Percentiles rank a stretch among this genome's conserved stretches.
Conservation (phyloP, 805 yeast genomes). For the Tanozyma kutaoensis region DNA sequence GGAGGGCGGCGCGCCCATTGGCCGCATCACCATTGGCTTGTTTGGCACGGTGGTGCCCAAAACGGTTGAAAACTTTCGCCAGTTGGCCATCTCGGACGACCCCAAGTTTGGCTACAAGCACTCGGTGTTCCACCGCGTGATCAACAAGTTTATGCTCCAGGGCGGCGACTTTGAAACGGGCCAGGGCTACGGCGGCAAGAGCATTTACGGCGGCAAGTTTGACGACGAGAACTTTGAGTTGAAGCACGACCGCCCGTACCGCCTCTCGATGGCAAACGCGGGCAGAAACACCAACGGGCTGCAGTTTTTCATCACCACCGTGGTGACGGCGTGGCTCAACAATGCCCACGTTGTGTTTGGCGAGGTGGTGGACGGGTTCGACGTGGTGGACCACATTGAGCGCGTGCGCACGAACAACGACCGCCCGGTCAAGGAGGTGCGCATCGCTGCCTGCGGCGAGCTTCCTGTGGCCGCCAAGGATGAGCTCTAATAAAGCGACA, state of each 20-base stretch:
- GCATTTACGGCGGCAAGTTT: slow-evolving; percentile 64
- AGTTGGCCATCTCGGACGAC: slow-evolving; percentile 57
- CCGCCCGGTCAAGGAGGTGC: slow-evolving; percentile 54
- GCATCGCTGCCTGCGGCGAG: slow-evolving; percentile 63
- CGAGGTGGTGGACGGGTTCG: slow-evolving; percentile 80
- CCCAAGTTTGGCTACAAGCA: slow-evolving; percentile 50
- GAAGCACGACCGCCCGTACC: slow-evolving; percentile 58
- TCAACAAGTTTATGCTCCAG: slow-evolving; percentile 65
- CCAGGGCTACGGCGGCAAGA: slow-evolving; percentile 68
- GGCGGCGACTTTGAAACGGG: slow-evolving; percentile 78
- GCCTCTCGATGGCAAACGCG: slow-evolving; percentile 69
- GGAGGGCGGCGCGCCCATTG: slow-evolving; percentile 66
- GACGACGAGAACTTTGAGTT: slow-evolving; percentile 65
- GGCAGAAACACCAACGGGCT: slow-evolving; percentile 79
- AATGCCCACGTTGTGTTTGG: slow-evolving; percentile 96
- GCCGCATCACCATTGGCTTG: slow-evolving; percentile 77
- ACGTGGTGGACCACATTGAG: slow-evolving; percentile 67
- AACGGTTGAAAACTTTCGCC: slow-evolving; percentile 81
- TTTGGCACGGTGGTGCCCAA: slow-evolving; percentile 80
- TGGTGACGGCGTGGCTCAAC: slow-evolving; percentile 81
- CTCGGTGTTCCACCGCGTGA: slow-evolving; percentile 62
- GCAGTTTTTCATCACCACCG: slow-evolving; percentile 92
- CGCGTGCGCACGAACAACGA: slow-evolving; percentile 60
- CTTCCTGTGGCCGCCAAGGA: slow-evolving; percentile 15
- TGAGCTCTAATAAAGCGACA: too few species aligned